These are phyloP conservation scores for Clitocybe nebularis DNA, from an alignment of 1,284 basidiomycete species.

Conservation along the genomic window DNA sequence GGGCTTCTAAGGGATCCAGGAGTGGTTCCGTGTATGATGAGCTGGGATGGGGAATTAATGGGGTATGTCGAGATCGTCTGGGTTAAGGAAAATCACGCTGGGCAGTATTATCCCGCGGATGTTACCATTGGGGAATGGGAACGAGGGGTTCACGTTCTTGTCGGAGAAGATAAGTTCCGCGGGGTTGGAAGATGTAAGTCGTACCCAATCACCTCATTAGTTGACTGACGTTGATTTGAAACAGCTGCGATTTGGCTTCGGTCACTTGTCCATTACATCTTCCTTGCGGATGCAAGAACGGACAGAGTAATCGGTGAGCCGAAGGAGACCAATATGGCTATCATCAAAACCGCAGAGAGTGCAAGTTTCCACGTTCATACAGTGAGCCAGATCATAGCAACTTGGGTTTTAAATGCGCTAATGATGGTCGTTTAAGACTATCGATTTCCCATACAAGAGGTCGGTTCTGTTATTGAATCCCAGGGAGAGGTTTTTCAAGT, in stretches of 20 bases:
- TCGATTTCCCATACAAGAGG: conserved; percentile 31
- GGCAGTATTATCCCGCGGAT: conserved; percentile 32
- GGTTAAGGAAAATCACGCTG: conserved; percentile 47
- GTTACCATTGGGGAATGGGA: conserved; percentile 43
- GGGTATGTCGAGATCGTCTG: conserved; percentile 53
- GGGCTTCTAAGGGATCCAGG: conserved; percentile 37
- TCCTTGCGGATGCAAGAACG: conserved; percentile 47
- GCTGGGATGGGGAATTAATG: conserved; percentile 51
- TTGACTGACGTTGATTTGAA: not conserved
- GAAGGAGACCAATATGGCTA: conserved; percentile 30
- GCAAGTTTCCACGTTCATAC: conserved; percentile 31
- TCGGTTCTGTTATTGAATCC: conserved; percentile 22
- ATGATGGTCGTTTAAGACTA: conserved; percentile 17
- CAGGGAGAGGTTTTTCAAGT: conserved; percentile 26
- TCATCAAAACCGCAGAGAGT: conserved; percentile 26
- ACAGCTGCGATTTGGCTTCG: conserved; percentile 44
- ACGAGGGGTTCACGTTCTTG: conserved; percentile 44
- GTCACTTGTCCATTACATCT: conserved; percentile 43
- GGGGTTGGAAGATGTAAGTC: conserved; percentile 38
- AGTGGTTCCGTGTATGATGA: conserved; percentile 43
- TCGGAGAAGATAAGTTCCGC: conserved; percentile 46
- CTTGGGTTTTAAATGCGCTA: not conserved
- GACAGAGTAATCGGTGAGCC: conserved; percentile 46
- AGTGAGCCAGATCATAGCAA: conserved; percentile 20
- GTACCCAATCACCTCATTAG: not conserved